Evolutionary conservation across 1,284 basidiomycete species (phyloP), one percentile per base, ranked within the genome.

Genomic region (Xerocomus minutiporus): DNA sequence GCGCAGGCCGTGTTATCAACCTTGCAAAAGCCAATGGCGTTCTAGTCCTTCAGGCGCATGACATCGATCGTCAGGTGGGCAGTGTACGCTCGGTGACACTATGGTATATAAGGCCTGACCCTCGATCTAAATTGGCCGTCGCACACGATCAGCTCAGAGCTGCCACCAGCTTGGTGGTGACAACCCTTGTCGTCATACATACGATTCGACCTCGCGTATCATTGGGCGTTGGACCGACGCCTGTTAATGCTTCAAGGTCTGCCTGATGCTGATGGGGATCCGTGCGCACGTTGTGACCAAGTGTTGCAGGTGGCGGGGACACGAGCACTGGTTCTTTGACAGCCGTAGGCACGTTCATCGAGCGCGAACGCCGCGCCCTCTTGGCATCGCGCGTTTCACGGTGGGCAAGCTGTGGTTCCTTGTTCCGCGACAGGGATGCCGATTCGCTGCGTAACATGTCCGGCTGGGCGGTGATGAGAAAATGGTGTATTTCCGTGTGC

Each of bases 171-270:
- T 50, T 41, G 43, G 46, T 32, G 36, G 29, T 47, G 20, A 2
- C 20, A 41, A 52, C 34, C 40, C 36, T 42, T 40, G 50, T 49
- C 17, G 35, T 59, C 50, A 48, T 53, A 13, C 29, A 32, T 6
- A 31, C 47, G 38, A 45, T 12, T 6, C 32, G 34, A 47, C 29
- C 17, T 13, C n/a, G 34, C 41, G 40, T 41, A 26, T 51, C 35
- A 43, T 42, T 31, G 29, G 11, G 38, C 17, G 23, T 11, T 48
- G 49, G 41, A n/a, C n/a, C 17, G 41, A 40, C 39, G 15, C 13
- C 15, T 31, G 40, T 42, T 42, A 26, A 23, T 5, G 45, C 54
- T 54, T 54, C 45, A 32, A 64, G 59, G 54, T 60, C 61, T 53
- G 48, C 48, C n/a, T 20, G 20, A 20, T 20, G 20, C n/a, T 23